Base-by-base conservation (phyloP, 1,284 basidiomycete genomes). In the Lignosus rhinocerotis region DNA sequence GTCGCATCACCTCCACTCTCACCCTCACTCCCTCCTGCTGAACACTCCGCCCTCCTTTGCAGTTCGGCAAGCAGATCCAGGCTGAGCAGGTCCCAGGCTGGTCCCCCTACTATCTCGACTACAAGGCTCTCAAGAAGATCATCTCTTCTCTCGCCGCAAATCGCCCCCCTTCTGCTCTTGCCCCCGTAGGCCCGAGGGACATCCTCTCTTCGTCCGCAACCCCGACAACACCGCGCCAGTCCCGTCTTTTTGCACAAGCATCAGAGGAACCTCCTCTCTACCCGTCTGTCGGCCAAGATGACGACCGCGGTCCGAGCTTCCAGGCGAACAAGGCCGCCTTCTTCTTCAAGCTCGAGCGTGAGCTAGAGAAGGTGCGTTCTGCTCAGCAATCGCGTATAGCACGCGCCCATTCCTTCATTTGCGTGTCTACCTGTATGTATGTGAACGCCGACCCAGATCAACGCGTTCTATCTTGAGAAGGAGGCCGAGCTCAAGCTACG, bases 41-140 rank as follows among this genome's bases (percentile, higher is more conserved):
- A 68, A 53, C 42, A 48, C 49, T 39, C 36, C 45, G 21, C 47
- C 34, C 36, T 33, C 55, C 43, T 60, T 49, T 65, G 51, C 58
- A 99, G 96, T 99, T 99, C 75, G 97, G 97, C 69, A 99, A 99
- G 80, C 92, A 95, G 67, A 95, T 99, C 66, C 94, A 96, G 75
- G 89, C 92, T 36, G 92, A 96, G 75, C 95, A 98, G 78, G 89
- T 98, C 57, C 95, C 97, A 53, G 96, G 96, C 78, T 99, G 97
- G 97, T 93, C 93, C 21, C 76, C 84, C 32, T 95, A 94, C 78
- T 99, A 99, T 76, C 86, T 98, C 66, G 97, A 99, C 79, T 99
- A 99, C 84, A 99, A 99, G 80, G 91, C 91, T 67, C 82, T 97
- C 73, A 97, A 97, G 79, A 96, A 96, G 84, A 98, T 99, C 70